Percentiles rank a stretch among this genome's conserved stretches.
Conservation (phyloP, 192 early-diverging fungal genomes). For the Chytriomyces sp. region DNA sequence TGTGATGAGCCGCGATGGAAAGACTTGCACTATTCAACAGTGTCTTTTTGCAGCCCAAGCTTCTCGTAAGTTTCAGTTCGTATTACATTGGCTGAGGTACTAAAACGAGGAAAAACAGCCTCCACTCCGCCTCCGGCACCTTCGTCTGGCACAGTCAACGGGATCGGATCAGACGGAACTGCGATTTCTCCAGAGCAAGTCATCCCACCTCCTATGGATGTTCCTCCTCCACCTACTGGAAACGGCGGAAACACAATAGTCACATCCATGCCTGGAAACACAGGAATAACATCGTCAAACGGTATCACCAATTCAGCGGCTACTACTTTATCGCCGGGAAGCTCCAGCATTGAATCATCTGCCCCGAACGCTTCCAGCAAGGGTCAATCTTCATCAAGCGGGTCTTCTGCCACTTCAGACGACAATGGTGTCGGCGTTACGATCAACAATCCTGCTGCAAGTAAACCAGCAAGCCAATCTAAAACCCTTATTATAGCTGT, state of each 20-base stretch:
- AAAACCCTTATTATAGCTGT: not conserved
- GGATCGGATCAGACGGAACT: not conserved
- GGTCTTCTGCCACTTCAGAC: too few relatives aligned
- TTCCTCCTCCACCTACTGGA: not conserved
- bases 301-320: too few relatives aligned
- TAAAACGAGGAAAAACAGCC: not conserved
- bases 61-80: not conserved
- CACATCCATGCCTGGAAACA: not conserved
- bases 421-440: not conserved
- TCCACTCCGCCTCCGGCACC: not conserved
- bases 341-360: too few relatives aligned
- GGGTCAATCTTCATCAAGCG: too few relatives aligned
- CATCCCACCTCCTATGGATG: not conserved
- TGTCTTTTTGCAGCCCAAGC: constrained; percentile 10
- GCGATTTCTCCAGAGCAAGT: not conserved
- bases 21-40: constrained; percentile 26
- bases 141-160: not conserved
- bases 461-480: not conserved
- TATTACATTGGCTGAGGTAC: not conserved
- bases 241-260: not conserved
- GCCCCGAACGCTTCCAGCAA: too few relatives aligned
- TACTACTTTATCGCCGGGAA: too few relatives aligned
- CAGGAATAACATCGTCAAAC: too few relatives aligned
- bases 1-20: constrained; percentile 12
- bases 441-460: not conserved